A percentile compares a stretch with the other conserved stretches of the same genome.
Conservation (phyloP, 116 monocot genomes). For the Posidonia oceanica region DNA sequence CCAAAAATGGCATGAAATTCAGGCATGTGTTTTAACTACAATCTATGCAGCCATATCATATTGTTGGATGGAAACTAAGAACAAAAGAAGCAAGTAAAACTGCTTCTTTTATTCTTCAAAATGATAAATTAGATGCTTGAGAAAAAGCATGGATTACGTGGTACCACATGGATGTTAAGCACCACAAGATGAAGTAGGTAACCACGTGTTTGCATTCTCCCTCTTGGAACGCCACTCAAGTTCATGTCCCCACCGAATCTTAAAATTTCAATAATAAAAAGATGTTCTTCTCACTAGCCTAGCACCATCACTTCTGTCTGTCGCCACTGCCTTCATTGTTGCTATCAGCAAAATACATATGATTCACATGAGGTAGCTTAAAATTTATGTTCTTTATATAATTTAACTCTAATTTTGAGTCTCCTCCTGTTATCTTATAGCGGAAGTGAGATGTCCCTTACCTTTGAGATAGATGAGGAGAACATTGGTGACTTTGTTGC, state of each 20-base stretch:
- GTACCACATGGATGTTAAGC: no score
- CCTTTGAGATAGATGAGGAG: constrained; percentile 24
- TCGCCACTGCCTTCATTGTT: not conserved
- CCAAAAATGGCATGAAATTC: constrained; percentile 46
- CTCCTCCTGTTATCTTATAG: constrained; percentile 19
- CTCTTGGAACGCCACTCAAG: no score
- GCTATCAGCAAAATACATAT: no score
- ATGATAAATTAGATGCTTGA: no score
- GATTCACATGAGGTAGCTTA: not conserved
- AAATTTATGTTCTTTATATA: not conserved
- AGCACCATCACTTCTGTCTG: not conserved
- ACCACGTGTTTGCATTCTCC: no score
- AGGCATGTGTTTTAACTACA: constrained; percentile 26
- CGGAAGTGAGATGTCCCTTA: constrained; percentile 61
- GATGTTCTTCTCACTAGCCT: no score
- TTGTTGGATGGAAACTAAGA: not conserved
- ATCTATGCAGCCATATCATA: not conserved
- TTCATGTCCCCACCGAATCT: no score
- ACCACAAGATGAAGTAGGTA: no score
- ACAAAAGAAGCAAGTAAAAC: not conserved
- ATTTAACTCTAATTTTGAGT: not conserved
- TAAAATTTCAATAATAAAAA: no score
- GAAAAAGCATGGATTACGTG: no score
- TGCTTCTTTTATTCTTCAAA: no score
- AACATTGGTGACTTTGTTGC: constrained; percentile 27